These are phyloP conservation scores for Scytalidium sp. DNA, from an alignment of 2,329 filamentous ascomycete genomes.

Conservation along the genomic window DNA sequence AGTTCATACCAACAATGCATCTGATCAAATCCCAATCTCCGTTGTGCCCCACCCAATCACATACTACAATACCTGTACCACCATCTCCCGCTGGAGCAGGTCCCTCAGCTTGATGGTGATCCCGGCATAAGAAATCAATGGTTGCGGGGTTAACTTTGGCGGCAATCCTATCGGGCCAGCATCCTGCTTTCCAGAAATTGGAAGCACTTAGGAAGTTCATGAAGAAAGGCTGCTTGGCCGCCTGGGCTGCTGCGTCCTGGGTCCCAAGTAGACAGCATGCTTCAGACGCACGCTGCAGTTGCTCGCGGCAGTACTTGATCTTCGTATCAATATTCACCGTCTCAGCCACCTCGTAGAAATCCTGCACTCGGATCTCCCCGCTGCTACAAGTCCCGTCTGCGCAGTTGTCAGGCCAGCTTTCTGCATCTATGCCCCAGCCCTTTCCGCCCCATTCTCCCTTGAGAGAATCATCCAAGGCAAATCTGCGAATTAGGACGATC, in stretches of 20 bases:
- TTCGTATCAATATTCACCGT: slow-evolving; percentile 76
- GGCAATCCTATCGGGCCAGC: slow-evolving; percentile 93
- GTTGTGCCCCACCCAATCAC: slow-evolving; percentile 85
- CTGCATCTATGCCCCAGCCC: slow-evolving; percentile 59
- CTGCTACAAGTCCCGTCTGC: slow-evolving; percentile 67
- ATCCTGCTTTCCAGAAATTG: slow-evolving; percentile 89
- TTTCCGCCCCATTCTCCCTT: slow-evolving; percentile 44
- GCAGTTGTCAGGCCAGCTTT: slow-evolving; percentile 84
- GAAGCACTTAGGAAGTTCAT: slow-evolving; percentile 89
- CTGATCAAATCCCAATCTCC: slow-evolving; percentile 90
- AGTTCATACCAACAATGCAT: slow-evolving; percentile 90
- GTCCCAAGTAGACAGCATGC: slow-evolving; percentile 43
- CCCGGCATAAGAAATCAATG: slow-evolving; percentile 58
- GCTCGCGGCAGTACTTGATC: slow-evolving; percentile 68
- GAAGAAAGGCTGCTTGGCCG: slow-evolving; percentile 58
- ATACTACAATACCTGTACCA: slow-evolving; percentile 83
- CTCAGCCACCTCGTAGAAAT: slow-evolving; percentile 87
- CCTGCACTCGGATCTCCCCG: slow-evolving; percentile 81
- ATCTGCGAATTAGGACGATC: slow-evolving; percentile 81
- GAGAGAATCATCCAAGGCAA: slow-evolving; percentile 59
- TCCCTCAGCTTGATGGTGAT: slow-evolving; percentile 41
- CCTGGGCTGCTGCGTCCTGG: slow-evolving; percentile 13
- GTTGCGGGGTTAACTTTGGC: slow-evolving; percentile 80
- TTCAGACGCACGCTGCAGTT: slow-evolving; percentile 70
- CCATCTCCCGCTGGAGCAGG: slow-evolving; percentile 60